Percentiles rank a stretch among this genome's conserved stretches.
Conservation (phyloP, 768 basidiomycete species). For the Boletus tomentosulus region DNA sequence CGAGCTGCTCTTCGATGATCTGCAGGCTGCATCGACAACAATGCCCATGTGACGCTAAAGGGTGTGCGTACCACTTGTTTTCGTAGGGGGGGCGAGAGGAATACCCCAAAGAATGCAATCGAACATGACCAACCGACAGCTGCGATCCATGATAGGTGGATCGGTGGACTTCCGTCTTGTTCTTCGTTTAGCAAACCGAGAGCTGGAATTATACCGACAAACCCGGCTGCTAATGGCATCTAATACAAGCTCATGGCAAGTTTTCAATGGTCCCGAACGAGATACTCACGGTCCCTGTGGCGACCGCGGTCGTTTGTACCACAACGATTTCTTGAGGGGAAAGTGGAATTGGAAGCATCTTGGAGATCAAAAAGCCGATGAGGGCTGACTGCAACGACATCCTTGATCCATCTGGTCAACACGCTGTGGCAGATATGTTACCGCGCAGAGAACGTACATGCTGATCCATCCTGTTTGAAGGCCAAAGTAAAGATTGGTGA, state of each 20-base stretch:
- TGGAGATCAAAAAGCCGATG: conserved; percentile 84
- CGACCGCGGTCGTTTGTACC: conserved; percentile 92
- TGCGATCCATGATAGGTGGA: conserved; percentile 68
- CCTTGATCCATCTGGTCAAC: conserved; percentile 41
- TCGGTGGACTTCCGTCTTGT: conserved; percentile 72
- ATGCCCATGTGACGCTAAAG: not conserved
- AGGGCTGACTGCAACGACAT: conserved; percentile 95
- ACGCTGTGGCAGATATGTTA: not conserved
- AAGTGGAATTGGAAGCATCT: conserved; percentile 64
- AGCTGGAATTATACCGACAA: conserved; percentile 93
- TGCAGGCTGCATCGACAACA: conserved; percentile 26
- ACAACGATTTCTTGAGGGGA: conserved; percentile 93
- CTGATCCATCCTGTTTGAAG: conserved; percentile 89
- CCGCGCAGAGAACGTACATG: conserved; percentile 47
- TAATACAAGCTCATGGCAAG: conserved; percentile 12
- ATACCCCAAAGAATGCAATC: conserved; percentile 98
- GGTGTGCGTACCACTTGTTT: conserved; percentile 77
- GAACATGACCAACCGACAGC: conserved; percentile 85
- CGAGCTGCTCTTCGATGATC: conserved; percentile 92
- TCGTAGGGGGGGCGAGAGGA: conserved; percentile 89
- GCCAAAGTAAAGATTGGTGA: conserved; percentile 88
- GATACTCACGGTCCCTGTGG: conserved; percentile 64
- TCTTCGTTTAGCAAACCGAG: conserved; percentile 70
- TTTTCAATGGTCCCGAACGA: not conserved
- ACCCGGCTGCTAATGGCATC: conserved; percentile 84